Base-by-base conservation (phyloP, 2,329 filamentous ascomycete genomes). In the Dactylellina haptotyla region DNA sequence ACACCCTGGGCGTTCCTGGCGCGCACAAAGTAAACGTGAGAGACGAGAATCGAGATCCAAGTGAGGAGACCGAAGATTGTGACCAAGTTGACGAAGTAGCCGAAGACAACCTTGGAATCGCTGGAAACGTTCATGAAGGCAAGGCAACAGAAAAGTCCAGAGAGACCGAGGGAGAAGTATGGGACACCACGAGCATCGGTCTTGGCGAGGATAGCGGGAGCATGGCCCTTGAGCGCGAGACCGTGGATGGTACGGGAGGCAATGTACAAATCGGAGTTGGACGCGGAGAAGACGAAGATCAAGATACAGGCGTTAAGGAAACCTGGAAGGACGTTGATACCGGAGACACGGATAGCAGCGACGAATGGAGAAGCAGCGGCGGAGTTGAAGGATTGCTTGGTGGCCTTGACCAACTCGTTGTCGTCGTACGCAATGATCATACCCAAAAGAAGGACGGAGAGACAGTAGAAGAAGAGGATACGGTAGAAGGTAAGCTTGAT, bases 401-500 rank as follows among this genome's bases (percentile, higher is more conserved):
- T 86, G 77, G 88, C 87, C 75, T 89, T 88, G 20, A 82, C 81
- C 3, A 92, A 87, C 0, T 86, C 80, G 0, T 75, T 0, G 39
- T 86, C 86, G 83, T 93, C 82, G 83, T 90, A 93, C 0, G 90
- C 89, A 2, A 94, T 89, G 57, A 90, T 84, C 85, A 92, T 91
- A 78, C 90, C 90, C 62, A 94, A 83, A 57, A 93, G 84, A 58
- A 94, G 85, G 34, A 93, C 89, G 20, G 86, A 88, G 69, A 92
- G 81, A 77, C 88, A 85, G 83, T 94, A 94, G 84, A 94, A 94
- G 82, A 93, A 83, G 76, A 92, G 81, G 80, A 94, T 93, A 67
- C 91, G 90, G 83, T 87, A 93, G 81, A 93, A 93, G 76, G 90
- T 93, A 54, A 92, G 84, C 80, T 88, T 90, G 83, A 93, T 93